Base-by-base conservation (phyloP, 129 eudicot genomes). In the Silybum marianum region DNA sequence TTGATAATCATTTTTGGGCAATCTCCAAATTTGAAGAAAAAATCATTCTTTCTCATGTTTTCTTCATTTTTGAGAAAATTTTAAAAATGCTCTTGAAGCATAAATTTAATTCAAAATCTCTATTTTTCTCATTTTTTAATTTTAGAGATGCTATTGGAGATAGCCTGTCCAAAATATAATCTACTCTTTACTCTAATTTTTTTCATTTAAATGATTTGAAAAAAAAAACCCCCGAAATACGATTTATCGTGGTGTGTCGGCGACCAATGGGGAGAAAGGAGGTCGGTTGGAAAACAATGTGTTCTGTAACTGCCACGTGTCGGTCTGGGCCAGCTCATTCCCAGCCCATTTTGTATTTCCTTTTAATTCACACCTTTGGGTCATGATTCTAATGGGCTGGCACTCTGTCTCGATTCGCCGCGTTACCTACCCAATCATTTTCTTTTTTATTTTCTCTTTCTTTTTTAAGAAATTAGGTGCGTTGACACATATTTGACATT, bases 331-430 rank as follows among this genome's bases (percentile, higher is more conserved):
- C 84, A 81, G 84, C 79, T 81, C 84, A 81, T 40, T 73, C 3
- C 74, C 79, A 81, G 67, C 79, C 25, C 58, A 80, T 80, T 71
- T 14, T 34, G 9, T 6, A 38, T 38, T 7, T 26, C 10, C 9
- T 19, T 3, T 14, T 10, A 14, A 28, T 76, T 76, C 21, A 32
- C 19, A 26, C 5, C 5, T 23, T 68, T 16, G 11, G 51, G 51
- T 22, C 69, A 44, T 69, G 46, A 70, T 80, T 80, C 24, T 71
- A 40, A 80, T 79, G 36, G 79, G 46, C 73, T 72, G 75, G 54
- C 84, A 73, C 79, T 62, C 84, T 73, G 79, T 73, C 73, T 81
- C 84, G 84, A 39, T 63, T 81, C 84, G 79, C 84, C 84, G 79
- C 84, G 73, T 81, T 72, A 72, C 78, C 60, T 42, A 71, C 24